phyloP scores from a whole-genome alignment of 257 asterid species.

The Capsicum rhomboideum region DNA sequence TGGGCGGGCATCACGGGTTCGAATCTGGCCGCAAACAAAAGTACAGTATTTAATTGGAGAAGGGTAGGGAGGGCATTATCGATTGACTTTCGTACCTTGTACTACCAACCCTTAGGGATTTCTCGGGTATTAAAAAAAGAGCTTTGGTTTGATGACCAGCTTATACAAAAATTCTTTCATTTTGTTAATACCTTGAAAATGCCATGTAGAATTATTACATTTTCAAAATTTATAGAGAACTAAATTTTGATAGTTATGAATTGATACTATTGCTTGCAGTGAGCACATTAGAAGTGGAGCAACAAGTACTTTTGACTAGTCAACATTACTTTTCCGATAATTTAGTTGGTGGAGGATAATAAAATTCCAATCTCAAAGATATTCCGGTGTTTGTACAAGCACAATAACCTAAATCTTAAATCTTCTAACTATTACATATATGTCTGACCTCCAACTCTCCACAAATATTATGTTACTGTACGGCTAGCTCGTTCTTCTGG shows the following conservation, averaged over 20 bases:
- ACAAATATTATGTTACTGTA: conserved; percentile 11
- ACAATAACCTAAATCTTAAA: conserved; percentile 2
- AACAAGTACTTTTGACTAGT: not conserved
- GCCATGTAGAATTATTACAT: not conserved
- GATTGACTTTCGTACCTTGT: not conserved
- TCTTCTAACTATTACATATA: conserved; percentile 1
- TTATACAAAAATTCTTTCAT: not conserved
- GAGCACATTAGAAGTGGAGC: not conserved
- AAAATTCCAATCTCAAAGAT: not conserved
- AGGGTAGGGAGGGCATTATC: not conserved
- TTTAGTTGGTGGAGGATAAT: not conserved
- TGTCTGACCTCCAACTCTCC: conserved; percentile 13
- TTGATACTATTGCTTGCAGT: not conserved
- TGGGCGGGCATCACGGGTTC: not conserved
- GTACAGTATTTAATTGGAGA: not conserved
- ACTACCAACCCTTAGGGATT: not conserved
- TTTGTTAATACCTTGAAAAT: not conserved
- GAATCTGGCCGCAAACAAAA: not conserved
- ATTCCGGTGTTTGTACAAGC: conserved; percentile 2
- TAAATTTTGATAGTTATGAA: not conserved
- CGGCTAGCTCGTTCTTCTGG: conserved; percentile 4
- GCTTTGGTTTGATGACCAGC: not conserved
- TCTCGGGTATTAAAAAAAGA: not conserved
- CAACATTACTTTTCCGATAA: not conserved
- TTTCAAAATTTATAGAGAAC: not conserved